Evolutionary conservation across 2,329 filamentous ascomycete species (phyloP).

Genomic region (Fusarium siculi): DNA sequence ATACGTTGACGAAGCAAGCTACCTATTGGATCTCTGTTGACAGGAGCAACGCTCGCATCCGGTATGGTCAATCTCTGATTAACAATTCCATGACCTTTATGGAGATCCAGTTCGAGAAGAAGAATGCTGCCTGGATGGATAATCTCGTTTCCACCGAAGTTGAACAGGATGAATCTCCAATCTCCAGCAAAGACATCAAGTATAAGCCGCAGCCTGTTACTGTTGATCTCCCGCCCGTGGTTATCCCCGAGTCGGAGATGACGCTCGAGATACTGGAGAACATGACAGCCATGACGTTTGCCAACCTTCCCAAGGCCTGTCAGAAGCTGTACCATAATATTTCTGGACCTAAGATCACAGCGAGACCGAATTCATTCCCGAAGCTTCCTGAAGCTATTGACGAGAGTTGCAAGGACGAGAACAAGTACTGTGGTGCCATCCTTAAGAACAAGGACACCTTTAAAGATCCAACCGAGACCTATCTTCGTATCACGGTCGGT

Average conservation of each 20-base stretch:
- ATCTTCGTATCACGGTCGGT: not conserved
- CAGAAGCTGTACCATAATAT: not conserved
- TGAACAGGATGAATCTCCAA: not conserved
- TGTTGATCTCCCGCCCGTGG: not conserved
- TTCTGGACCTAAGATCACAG: accelerated
- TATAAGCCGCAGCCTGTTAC: not conserved
- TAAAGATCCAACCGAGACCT: not conserved
- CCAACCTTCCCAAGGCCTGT: not conserved
- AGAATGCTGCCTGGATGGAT: not conserved
- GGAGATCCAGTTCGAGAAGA: not conserved
- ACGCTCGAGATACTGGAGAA: not conserved
- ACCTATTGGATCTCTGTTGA: not conserved
- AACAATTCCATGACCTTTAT: not conserved
- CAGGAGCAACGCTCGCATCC: not conserved
- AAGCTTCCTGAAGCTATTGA: not conserved
- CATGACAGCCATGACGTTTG: not conserved
- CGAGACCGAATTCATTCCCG: accelerated
- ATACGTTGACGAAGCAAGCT: not conserved
- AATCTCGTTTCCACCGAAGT: not conserved
- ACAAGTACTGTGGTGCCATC: accelerated
- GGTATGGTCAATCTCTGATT: not conserved
- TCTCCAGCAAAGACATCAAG: not conserved
- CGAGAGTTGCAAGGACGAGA: not conserved
- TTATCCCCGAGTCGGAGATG: not conserved
- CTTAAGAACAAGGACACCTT: accelerated